Evolutionary conservation across 495 filamentous ascomycete genomes (phyloP), one percentile per base, ranked within the genome.

Genomic region (Aspergillus bridgeri): DNA sequence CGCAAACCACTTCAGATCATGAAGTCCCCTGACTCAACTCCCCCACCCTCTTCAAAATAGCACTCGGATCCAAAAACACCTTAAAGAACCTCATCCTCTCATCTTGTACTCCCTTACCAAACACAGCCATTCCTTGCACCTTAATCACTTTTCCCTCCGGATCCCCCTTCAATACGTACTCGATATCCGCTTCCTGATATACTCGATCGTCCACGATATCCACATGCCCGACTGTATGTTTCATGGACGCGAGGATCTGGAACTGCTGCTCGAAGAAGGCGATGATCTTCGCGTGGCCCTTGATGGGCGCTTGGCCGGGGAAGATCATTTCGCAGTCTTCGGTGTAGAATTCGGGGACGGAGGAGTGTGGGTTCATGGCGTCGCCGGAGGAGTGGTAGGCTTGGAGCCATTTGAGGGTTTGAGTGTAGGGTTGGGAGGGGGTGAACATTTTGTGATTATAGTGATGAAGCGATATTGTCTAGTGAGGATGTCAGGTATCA

Each of bases 211-310:
- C 33, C 8, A 15, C 33, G 7, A 38, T 13, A 11, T 38, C 33
- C 11, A 38, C 6, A 60, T 50, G 48, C 19, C 48, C 21, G 48
- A 50, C 29, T 22, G 48, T 50, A 9, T 50, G 48, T 27, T 50
- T 50, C 48, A 50, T 50, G 22, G 23, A 25, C 7, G 19, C 20
- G 21, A 50, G 8, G 1, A 29, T 18, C 20, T n/a, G 23, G 48
- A 24, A 24, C 22, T 50, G 48, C 3, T 27, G 48, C 21, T 29
- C 27, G 48, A 17, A 50, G 48, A 50, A 50, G 23, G 19, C 22
- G 48, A 50, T 24, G 48, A 50, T 50, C 48, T 21, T 6, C 22
- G 23, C 48, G 19, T 50, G 48, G 1, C 48, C 48, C 15, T 24
- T 50, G 23, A 50, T 23, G 22, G 22, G 23, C 2, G 22, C 4